Evolutionary conservation across 2,329 filamentous ascomycete genomes (phyloP), one percentile per base, ranked within the genome.

Genomic region (Talaromyces albobiverticillius): DNA sequence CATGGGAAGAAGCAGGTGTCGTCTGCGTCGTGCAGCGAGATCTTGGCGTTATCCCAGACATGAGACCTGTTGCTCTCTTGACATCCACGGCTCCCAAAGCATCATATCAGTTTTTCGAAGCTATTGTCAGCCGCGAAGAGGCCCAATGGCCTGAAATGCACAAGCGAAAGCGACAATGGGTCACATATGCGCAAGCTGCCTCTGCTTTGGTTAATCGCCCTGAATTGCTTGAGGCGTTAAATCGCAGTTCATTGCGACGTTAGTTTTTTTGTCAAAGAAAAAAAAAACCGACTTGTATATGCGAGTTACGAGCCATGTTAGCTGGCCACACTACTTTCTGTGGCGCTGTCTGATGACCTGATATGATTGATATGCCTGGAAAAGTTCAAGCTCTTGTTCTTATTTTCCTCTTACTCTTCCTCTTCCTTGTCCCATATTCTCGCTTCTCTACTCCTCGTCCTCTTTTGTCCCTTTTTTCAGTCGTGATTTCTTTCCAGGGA

Each of bases 1-100:
- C 94, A 57, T 97, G 94, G 94, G 94, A 97, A 77, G 94, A 97
- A 76, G 94, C 92, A 40, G 94, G 94, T 65, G 95, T 97, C 66
- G 80, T 88, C 64, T 89, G 93, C 72, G 87, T 83, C 56, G 86
- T 96, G 71, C 86, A 88, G 64, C 88, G 87, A 69, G 90, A 96
- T 71, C 82, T 99, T 48, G 92, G 92, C 60, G 82, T 87, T 60
- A 95, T 99, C 63, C 78, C 86, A 52, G 94, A 99, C 74, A 88
- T 85, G 70, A 84, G 91, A 55, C 82, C 76, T 46, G 69, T 76
- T 23, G 70, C 74, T 20, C 73, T 82, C 59, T 67, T 82, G 59
- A 79, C 78, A 25, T 65, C 73, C n/a, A 70, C 78, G 47, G 81
- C 90, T 6, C 90, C 89, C 34, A 93, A 93, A 71, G 74, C 76